These are phyloP conservation scores for Bipolaris gigantea DNA, from an alignment of 2,329 filamentous ascomycete genomes.

Conservation along the genomic window DNA sequence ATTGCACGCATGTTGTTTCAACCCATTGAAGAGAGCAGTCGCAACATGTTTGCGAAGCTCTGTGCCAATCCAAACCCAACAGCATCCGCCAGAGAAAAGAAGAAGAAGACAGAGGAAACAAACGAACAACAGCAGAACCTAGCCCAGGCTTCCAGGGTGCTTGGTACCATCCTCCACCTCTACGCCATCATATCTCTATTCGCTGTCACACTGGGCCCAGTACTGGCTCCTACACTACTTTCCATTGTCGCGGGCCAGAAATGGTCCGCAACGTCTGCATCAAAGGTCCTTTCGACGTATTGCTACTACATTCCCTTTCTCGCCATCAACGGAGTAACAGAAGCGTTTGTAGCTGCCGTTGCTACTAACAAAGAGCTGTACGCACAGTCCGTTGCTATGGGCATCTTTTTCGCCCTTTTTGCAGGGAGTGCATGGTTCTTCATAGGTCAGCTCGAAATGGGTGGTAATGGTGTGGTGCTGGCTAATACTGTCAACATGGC, in stretches of 20 bases:
- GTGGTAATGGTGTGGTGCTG: slow-evolving; percentile 77
- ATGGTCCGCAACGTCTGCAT: slow-evolving; percentile 76
- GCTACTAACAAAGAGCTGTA: slow-evolving; percentile 76
- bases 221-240: slow-evolving; percentile 72
- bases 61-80: slow-evolving; percentile 52
- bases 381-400: slow-evolving; percentile 81
- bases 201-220: slow-evolving; percentile 71
- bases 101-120: slow-evolving; percentile 3
- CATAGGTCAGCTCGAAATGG: slow-evolving; percentile 68
- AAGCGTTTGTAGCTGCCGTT: slow-evolving; percentile 89
- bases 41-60: slow-evolving; percentile 84
- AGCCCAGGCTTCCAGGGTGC: slow-evolving; percentile 52
- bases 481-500: slow-evolving; percentile 91
- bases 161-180: slow-evolving; percentile 66
- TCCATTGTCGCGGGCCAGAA: slow-evolving; percentile 72
- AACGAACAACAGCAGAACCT: slow-evolving; percentile 30
- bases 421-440: slow-evolving; percentile 73
- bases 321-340: slow-evolving; percentile 86
- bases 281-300: slow-evolving; percentile 74
- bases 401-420: slow-evolving; percentile 75
- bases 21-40: slow-evolving; percentile 90
- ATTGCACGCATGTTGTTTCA: slow-evolving; percentile 89
- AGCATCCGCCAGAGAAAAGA: slow-evolving; percentile 10
- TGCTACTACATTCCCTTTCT: slow-evolving; percentile 93
- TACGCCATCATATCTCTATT: slow-evolving; percentile 76